Conservation (phyloP, 805 yeast species). For the Barnettozyma sucrosica region DNA sequence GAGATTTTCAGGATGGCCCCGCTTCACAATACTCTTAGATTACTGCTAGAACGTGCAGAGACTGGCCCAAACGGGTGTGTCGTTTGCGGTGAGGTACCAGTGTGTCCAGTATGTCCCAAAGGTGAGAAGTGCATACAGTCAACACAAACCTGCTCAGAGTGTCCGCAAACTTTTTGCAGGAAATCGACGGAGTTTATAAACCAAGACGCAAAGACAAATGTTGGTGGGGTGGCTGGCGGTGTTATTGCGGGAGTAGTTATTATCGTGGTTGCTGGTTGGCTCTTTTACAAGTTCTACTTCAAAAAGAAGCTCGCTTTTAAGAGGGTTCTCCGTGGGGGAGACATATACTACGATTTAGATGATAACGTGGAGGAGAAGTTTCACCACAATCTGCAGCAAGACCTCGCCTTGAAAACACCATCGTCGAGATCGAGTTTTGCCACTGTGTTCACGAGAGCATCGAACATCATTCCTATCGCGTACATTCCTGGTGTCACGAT, state of each 20-base stretch:
- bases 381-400: constrained; percentile 22
- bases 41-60: not conserved
- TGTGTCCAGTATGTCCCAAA: constrained; percentile 50
- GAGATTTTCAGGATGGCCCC: not conserved
- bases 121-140: constrained; percentile 52
- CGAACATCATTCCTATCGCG: constrained; percentile 86
- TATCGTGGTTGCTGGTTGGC: constrained; percentile 27
- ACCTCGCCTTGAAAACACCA: constrained; percentile 25
- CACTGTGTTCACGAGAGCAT: constrained; percentile 69
- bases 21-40: not conserved
- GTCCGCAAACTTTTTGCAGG: constrained; percentile 52
- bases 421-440: constrained; percentile 35
- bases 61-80: constrained; percentile 34
- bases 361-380: constrained; percentile 26
- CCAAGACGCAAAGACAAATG: constrained; percentile 19
- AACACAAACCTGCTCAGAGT: constrained; percentile 48
- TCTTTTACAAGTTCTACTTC: constrained; percentile 39
- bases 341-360: constrained; percentile 25
- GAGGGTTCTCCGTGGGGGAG: constrained; percentile 26
- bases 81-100: constrained; percentile 32
- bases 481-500: constrained; percentile 91
- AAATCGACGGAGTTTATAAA: constrained; percentile 12
- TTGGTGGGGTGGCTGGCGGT: constrained; percentile 70
- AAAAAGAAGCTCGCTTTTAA: constrained; percentile 28
- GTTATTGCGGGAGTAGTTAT: constrained; percentile 33